phyloP scores from a whole-genome alignment of 768 basidiomycete species.

The Flagelloscypha sp. region DNA sequence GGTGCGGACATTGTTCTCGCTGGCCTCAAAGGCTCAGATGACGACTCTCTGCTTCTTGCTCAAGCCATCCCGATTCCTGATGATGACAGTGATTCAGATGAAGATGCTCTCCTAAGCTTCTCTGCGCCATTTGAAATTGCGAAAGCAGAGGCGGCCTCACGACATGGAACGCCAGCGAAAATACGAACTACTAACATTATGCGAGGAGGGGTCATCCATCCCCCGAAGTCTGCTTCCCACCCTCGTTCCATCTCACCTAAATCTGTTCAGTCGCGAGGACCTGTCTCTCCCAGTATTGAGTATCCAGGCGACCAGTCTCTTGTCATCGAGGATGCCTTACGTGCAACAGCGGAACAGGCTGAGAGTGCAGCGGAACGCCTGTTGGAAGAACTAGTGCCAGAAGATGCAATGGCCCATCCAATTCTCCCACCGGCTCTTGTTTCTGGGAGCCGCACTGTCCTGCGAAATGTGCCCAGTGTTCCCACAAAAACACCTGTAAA shows the following conservation, averaged over 20 bases:
- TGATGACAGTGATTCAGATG: conserved; percentile 63
- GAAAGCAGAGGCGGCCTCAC: no score
- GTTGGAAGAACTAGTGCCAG: conserved; percentile 78
- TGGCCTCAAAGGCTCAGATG: conserved; percentile 31
- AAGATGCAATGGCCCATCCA: conserved; percentile 50
- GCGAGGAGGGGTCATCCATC: conserved; percentile 16
- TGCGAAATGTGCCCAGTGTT: conserved; percentile 16
- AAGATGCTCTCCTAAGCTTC: conserved; percentile 64
- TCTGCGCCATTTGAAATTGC: conserved; percentile 55
- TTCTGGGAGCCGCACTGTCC: conserved; percentile 35
- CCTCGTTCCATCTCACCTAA: conserved; percentile 45
- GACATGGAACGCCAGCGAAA: no score
- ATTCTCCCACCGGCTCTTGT: conserved; percentile 49
- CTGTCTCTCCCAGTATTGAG: conserved; percentile 40
- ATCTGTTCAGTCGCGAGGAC: conserved; percentile 40
- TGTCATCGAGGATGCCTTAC: conserved; percentile 75
- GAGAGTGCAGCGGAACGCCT: conserved; percentile 87
- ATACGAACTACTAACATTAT: conserved; percentile 31
- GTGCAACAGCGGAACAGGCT: conserved; percentile 85
- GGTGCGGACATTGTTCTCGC: conserved; percentile 36
- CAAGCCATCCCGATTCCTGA: conserved; percentile 70
- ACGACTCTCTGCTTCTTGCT: conserved; percentile 63
- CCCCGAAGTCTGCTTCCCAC: conserved; percentile 28
- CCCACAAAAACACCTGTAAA: conserved; percentile 32
- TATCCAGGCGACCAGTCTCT: conserved; percentile 35